phyloP scores from a whole-genome alignment of 345 rosid species.

The Hibiscus trionum region DNA sequence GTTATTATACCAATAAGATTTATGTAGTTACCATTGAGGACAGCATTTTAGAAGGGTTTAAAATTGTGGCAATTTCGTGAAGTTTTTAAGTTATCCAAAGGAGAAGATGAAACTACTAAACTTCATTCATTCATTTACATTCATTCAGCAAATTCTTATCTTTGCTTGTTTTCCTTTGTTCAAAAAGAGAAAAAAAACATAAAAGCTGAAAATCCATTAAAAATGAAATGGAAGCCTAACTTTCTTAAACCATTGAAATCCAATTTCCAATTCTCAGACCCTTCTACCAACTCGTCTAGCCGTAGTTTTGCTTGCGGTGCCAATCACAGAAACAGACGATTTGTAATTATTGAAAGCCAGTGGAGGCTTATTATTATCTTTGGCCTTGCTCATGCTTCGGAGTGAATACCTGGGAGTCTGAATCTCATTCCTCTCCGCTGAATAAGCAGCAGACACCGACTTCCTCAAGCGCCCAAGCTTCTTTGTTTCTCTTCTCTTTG shows the following conservation, averaged over 20 bases:
- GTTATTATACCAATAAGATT: neutral
- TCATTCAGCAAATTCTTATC: neutral
- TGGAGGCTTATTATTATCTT: slow-evolving; percentile 53
- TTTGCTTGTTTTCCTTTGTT: too few relatives aligned
- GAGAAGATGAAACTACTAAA: too few relatives aligned
- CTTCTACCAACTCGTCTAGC: slow-evolving; percentile 22
- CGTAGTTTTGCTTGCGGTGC: slow-evolving; percentile 19
- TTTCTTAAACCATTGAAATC: neutral
- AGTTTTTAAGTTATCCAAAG: too few relatives aligned
- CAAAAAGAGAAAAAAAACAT: too few relatives aligned
- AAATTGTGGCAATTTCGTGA: too few relatives aligned
- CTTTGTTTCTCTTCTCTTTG: slow-evolving; percentile 48
- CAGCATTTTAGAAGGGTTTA: too few relatives aligned
- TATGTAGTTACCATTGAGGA: neutral
- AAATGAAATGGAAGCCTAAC: too few relatives aligned
- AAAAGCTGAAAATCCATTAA: too few relatives aligned
- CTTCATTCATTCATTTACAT: too few relatives aligned
- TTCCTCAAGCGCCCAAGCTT: slow-evolving; percentile 51
- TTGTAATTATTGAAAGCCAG: slow-evolving; percentile 25
- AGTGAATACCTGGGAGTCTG: slow-evolving; percentile 53
- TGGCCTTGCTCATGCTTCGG: slow-evolving; percentile 52
- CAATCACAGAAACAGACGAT: slow-evolving; percentile 10
- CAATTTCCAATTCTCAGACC: slow-evolving; percentile 14
- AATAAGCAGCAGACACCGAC: slow-evolving; percentile 35
- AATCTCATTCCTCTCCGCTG: slow-evolving; percentile 27